Evolutionary conservation across 495 filamentous ascomycete genomes (phyloP).

Genomic region (Podospora fimiseda): DNA sequence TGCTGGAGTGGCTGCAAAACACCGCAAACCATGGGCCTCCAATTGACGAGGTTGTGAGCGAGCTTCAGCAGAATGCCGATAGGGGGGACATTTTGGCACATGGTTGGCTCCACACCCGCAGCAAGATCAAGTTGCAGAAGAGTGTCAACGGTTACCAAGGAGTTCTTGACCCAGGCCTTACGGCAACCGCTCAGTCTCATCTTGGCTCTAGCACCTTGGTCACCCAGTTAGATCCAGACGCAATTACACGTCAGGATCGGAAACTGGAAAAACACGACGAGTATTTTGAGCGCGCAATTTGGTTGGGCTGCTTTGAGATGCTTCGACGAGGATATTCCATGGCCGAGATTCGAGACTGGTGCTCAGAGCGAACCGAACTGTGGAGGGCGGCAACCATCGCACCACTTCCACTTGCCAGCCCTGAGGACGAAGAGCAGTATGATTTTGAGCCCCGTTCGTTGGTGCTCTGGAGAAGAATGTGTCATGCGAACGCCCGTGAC

Average conservation of each 20-base stretch:
- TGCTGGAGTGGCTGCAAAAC: constrained; percentile 77
- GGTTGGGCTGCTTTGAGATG: constrained; percentile 86
- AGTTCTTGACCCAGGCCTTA: constrained; percentile 52
- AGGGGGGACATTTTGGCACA: constrained; percentile 63
- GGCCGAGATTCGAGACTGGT: constrained; percentile 73
- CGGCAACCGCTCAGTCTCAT: constrained; percentile 50
- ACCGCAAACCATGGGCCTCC: constrained; percentile 60
- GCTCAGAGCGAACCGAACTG: constrained; percentile 64
- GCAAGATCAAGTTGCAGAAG: constrained; percentile 84
- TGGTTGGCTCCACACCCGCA: constrained; percentile 88
- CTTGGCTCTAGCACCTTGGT: constrained; percentile 59
- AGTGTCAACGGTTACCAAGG: constrained; percentile 60
- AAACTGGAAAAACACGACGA: constrained; percentile 71
- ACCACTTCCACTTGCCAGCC: constrained; percentile 44
- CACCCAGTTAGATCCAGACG: constrained; percentile 93
- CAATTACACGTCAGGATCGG: constrained; percentile 66
- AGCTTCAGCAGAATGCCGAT: constrained; percentile 63
- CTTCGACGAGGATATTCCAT: constrained; percentile 68
- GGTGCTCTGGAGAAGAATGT: constrained; percentile 74
- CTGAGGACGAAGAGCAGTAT: constrained; percentile 29
- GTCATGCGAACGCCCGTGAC: constrained; percentile 64
- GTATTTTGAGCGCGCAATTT: constrained; percentile 78
- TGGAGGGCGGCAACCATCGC: constrained; percentile 76
- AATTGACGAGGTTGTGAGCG: constrained; percentile 67
- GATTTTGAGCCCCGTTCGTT: constrained; percentile 44